Evolutionary conservation across 208 protist genomes (phyloP).

Genomic region (Trypanosoma avium): DNA sequence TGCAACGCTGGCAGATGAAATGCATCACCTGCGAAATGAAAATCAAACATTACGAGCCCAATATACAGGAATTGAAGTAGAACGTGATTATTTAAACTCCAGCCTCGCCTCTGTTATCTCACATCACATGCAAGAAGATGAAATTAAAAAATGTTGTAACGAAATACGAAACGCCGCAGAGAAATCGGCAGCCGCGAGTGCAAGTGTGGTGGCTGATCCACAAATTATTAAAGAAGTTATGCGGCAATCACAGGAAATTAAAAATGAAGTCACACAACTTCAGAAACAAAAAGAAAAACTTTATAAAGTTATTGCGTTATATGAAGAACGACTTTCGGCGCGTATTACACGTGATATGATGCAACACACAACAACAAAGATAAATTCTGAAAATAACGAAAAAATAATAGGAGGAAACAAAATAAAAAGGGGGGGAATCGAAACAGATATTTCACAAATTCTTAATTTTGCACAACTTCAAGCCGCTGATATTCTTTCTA

Average conservation of each 20-base stretch:
- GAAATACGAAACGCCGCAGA: conserved; percentile 62
- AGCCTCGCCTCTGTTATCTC: conserved; percentile 26
- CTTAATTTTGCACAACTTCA: conserved; percentile 3
- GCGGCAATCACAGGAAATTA: conserved; percentile 62
- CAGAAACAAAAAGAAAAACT: conserved; percentile 77
- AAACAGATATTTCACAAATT: conserved; percentile 2
- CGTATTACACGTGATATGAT: conserved; percentile 36
- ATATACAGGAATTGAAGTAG: conserved; percentile 59
- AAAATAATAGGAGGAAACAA: too few species aligned
- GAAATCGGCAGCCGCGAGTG: conserved; percentile 53
- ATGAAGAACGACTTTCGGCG: conserved; percentile 56
- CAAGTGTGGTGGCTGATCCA: conserved; percentile 61
- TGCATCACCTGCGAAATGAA: conserved; percentile 52
- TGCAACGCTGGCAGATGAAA: conserved; percentile 48
- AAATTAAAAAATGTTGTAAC: conserved; percentile 43
- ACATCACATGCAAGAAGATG: conserved; percentile 32
- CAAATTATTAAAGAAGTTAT: conserved; percentile 54
- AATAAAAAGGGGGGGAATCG: too few species aligned
- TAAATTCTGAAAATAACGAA: not conserved
- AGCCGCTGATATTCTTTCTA: conserved; percentile 10
- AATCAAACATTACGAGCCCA: conserved; percentile 54
- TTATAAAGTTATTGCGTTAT: conserved; percentile 54
- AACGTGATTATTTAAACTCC: conserved; percentile 51
- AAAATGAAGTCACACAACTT: conserved; percentile 71
- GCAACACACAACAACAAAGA: not conserved